Conservation (phyloP, 2,329 filamentous ascomycete species). For the Trichoderma sp. region DNA sequence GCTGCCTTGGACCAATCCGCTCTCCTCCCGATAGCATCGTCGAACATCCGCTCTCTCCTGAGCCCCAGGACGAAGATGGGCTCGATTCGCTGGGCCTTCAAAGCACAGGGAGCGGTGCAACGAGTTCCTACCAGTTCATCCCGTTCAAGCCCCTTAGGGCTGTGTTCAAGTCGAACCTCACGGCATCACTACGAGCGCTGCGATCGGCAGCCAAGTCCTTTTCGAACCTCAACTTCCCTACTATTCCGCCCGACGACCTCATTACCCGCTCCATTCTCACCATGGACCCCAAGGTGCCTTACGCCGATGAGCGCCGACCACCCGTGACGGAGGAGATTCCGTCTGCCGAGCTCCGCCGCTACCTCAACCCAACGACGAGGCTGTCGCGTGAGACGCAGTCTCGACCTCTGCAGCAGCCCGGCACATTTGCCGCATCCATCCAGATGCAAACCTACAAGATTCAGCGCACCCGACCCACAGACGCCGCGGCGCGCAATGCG, state of each 20-base stretch:
- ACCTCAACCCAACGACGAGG: conserved; percentile 64
- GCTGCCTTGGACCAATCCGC: conserved; percentile 56
- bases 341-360: conserved; percentile 66
- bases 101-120: conserved; percentile 34
- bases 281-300: conserved; percentile 66
- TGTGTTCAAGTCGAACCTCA: conserved; percentile 70
- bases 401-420: conserved; percentile 36
- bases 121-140: conserved; percentile 42
- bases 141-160: conserved; percentile 55
- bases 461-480: conserved; percentile 50
- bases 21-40: conserved; percentile 57
- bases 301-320: conserved; percentile 67
- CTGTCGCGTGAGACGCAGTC: conserved; percentile 39
- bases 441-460: conserved; percentile 73
- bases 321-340: conserved; percentile 65
- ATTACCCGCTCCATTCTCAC: conserved; percentile 68
- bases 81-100: conserved; percentile 26
- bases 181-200: conserved; percentile 65
- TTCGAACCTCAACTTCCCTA: conserved; percentile 63
- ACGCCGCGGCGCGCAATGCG: conserved; percentile 39
- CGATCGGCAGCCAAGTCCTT: conserved; percentile 66
- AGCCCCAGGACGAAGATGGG: conserved; percentile 41
- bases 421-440: conserved; percentile 65
- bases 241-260: conserved; percentile 67
- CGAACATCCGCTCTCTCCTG: conserved; percentile 54